phyloP scores from a whole-genome alignment of 1,139 yeast genomes.

The Suhomyces maxii region DNA sequence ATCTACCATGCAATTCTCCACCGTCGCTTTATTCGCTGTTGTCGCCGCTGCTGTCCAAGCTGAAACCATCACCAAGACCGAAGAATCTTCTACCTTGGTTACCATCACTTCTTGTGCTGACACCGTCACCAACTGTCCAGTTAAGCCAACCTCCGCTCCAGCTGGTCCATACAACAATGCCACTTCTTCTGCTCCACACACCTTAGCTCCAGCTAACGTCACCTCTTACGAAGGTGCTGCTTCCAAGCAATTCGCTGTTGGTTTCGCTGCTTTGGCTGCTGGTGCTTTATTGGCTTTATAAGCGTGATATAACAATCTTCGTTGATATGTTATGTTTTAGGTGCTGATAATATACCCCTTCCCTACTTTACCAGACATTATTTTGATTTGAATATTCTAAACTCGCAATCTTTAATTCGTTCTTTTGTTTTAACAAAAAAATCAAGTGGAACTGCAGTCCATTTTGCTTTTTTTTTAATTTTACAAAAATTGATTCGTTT shows the following conservation, averaged over 20 bases:
- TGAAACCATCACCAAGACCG: conserved; percentile 35
- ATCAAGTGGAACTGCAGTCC: neutral
- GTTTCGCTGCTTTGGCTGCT: conserved; percentile 52
- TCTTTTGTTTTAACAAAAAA: neutral
- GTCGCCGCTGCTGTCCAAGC: conserved; percentile 40
- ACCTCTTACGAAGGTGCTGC: conserved; percentile 39
- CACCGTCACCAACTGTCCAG: conserved; percentile 44
- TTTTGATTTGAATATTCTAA: too few species aligned
- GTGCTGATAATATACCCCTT: conserved; percentile 1
- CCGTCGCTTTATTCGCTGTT: conserved; percentile 46
- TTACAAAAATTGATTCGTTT: neutral
- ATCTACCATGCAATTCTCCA: conserved; percentile 45
- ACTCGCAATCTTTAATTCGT: too few species aligned
- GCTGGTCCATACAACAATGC: conserved; percentile 29
- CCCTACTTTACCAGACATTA: too few species aligned
- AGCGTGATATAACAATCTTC: conserved; percentile 17
- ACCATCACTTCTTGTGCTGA: conserved; percentile 48
- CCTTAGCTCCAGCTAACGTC: conserved; percentile 32
- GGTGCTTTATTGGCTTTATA: conserved; percentile 55
- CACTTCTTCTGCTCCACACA: conserved; percentile 20
- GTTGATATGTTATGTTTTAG: conserved; percentile 1
- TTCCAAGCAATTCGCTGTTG: conserved; percentile 33
- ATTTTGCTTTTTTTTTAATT: neutral
- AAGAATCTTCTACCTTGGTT: conserved; percentile 31
- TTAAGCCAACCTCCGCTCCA: conserved; percentile 21